Percentiles rank a stretch among this genome's conserved stretches.
Conservation (phyloP, 306 rosid species). For the Medicago truncatula region MtrunA17r5.0-ANR NC_053044.1:23912001-23912500, state of each 20-base stretch:
- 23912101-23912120: slow-evolving; percentile 61
- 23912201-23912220: slow-evolving; percentile 22
- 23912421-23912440: too few species aligned
- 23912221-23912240: slow-evolving; percentile 20
- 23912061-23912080: slow-evolving; percentile 69
- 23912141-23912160: slow-evolving; percentile 75
- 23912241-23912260: slow-evolving; percentile 10
- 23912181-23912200: slow-evolving; percentile 33
- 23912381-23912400: too few species aligned
- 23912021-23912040: slow-evolving; percentile 40
- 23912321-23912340: slow-evolving; percentile 20
- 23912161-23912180: background rate
- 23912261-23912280: slow-evolving; percentile 2
- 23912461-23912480: too few species aligned
- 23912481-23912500: too few species aligned
- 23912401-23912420: too few species aligned
- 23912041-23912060: slow-evolving; percentile 84
- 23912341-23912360: too few species aligned
- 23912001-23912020: background rate
- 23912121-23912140: slow-evolving; percentile 59
- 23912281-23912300: background rate
- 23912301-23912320: background rate
- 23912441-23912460: too few species aligned
- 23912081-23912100: slow-evolving; percentile 82
- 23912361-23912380: too few species aligned